Base-by-base conservation (phyloP, 441 rosid species). In the Melastoma candidum region DNA sequence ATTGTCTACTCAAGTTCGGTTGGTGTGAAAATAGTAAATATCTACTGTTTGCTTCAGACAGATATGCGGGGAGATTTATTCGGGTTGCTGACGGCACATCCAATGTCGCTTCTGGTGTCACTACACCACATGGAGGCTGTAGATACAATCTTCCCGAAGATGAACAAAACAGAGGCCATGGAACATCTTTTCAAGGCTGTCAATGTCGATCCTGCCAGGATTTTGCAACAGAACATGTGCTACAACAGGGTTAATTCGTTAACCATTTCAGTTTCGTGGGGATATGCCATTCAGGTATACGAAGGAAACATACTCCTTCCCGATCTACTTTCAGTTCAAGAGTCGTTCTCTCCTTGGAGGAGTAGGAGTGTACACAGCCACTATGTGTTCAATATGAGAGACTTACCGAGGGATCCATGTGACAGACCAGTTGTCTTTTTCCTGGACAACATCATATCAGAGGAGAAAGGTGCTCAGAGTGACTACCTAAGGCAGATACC, bases 101-200 rank as follows among this genome's bases (percentile, higher is more conserved):
- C 98, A 0, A 47, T 85, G 53, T 75, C 92, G 22, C 92, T 84
- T 11, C 59, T 92, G 70, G 58, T 82, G 46, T 92, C 98, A 6
- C 94, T 92, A 68, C 98, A 88, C 74, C 98, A 92, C 65, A 62
- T 88, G 74, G 98, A 92, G 51, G 87, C 82, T n/a, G 81, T 77
- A 51, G 81, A 88, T 49, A 84, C 98, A 1, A 63, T 88, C 44
- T 92, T 85, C 74, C 95, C 98, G 3, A 63, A 71, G 27, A 71
- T 63, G 77, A 82, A 63, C 69, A 76, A 55, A 70, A 67, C 71
- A 10, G 69, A 75, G 50, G 84, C 90, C 1, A 26, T 77, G 68
- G 66, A 65, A 39, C 87, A 64, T 67, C 77, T 92, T 55, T 77
- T 88, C 43, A 43, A 63, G 9, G 89, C 92, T 49, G 82, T 73